A percentile compares a stretch with the other conserved stretches of the same genome.
phyloP scores from a whole-genome alignment of 768 basidiomycete species.

The Naganishia friedmannii region DNA sequence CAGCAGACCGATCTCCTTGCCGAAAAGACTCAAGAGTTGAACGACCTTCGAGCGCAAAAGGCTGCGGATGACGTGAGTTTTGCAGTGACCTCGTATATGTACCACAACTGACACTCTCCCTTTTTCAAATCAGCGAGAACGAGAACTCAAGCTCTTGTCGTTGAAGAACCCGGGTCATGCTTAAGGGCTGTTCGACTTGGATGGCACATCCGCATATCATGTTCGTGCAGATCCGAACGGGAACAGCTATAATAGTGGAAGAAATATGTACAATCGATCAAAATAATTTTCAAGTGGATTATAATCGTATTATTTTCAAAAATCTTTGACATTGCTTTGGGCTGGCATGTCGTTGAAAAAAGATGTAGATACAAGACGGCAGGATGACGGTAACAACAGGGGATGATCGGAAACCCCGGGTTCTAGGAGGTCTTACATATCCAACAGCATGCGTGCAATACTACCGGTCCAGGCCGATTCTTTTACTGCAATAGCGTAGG shows the following conservation, averaged over 20 bases:
- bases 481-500: neutral
- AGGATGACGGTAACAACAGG: too few species aligned
- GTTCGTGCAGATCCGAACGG: too few species aligned
- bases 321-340: neutral
- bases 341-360: too few species aligned
- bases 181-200: slow-evolving; percentile 20
- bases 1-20: slow-evolving; percentile 64
- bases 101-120: neutral
- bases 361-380: too few species aligned
- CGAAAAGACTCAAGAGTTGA: slow-evolving; percentile 71
- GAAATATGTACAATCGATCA: neutral
- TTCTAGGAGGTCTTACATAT: too few species aligned
- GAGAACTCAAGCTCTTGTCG: slow-evolving; percentile 48
- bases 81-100: slow-evolving; percentile 5
- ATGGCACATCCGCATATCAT: neutral
- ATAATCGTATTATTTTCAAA: neutral
- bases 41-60: slow-evolving; percentile 64
- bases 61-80: slow-evolving; percentile 63
- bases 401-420: too few species aligned
- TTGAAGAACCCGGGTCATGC: slow-evolving; percentile 51
- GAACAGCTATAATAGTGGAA: neutral
- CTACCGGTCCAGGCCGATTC: too few species aligned
- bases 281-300: neutral
- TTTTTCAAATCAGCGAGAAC: slow-evolving; percentile 42
- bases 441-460: too few species aligned